Base-by-base conservation (phyloP, 441 rosid species). In the Euphorbia schlechtendalii region DNA sequence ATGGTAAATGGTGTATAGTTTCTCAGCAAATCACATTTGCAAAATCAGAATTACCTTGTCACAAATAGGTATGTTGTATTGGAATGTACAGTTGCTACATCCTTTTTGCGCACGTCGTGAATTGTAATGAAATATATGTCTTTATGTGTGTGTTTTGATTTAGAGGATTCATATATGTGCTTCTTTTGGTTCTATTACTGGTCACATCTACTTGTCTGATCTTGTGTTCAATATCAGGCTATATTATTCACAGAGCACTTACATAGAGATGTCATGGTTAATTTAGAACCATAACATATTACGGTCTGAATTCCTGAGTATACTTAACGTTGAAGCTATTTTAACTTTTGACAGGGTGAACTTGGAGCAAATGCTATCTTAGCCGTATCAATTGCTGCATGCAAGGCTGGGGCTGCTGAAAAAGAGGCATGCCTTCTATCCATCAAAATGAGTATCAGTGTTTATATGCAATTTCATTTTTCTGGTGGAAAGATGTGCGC, bases 381-480 rank as follows among this genome's bases (percentile, higher is more conserved):
- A 71, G 99, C 99, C 69, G 96, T 94, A 56, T 89, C 99, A 53
- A 82, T 94, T 56, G 98, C 99, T 78, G 99, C 98, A 60, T 94
- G 99, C 79, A 94, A 86, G 77, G 99, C 99, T 76, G 99, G 99
- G 56, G 99, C 99, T 76, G 98, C 96, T 73, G 96, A 86, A 82
- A 94, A 86, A 75, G 98, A 91, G 93, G 98, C 76, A 78, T 57
- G 71, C 34, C 14, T 56, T 21, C 43, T 64, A 55, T 64, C 67
- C 25, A 15, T 43, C 18, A 40, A 61, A 30, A 41, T 53, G 20
- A 7, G 7, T 0, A 21, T 61, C 15, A 25, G 45, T 36, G 48
- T 60, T 25, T 46, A 22, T 32, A 45, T 56, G 22, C 20, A 15
- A 21, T 20, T 51, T 15, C 28, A 45, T 17, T 18, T 43, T 10